Evolutionary conservation across 345 rosid genomes (phyloP).

Genomic region (Linum trigynum): DNA sequence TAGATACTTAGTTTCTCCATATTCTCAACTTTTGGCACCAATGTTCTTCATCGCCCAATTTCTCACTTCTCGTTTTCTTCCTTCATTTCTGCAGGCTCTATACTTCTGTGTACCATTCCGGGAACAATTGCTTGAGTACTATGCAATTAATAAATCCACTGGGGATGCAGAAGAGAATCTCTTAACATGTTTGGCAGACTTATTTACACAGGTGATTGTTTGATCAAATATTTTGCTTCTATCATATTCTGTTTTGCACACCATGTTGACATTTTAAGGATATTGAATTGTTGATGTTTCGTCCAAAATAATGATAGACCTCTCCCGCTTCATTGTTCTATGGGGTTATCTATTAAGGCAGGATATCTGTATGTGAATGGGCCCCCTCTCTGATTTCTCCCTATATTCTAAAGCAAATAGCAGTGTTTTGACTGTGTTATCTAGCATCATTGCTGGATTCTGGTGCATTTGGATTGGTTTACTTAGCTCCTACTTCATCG

Average conservation of each 20-base stretch:
- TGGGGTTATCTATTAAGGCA: too few relatives aligned
- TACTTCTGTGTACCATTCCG: constrained; percentile 98
- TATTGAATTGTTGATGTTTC: too few relatives aligned
- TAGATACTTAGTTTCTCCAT: not conserved
- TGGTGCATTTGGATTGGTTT: too few relatives aligned
- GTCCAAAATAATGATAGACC: too few relatives aligned
- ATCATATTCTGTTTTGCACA: not conserved
- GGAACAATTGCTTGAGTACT: constrained; percentile 91
- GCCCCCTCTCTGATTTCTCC: too few relatives aligned
- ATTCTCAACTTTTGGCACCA: not conserved
- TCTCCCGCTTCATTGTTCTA: too few relatives aligned
- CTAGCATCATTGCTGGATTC: too few relatives aligned
- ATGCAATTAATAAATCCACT: constrained; percentile 52
- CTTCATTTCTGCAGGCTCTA: constrained; percentile 63
- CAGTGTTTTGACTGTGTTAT: too few relatives aligned
- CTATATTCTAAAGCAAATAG: too few relatives aligned
- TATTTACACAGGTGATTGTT: constrained; percentile 70
- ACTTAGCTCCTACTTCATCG: too few relatives aligned
- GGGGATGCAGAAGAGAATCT: constrained; percentile 93
- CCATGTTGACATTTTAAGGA: not conserved
- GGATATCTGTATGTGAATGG: too few relatives aligned
- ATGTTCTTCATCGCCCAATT: not conserved
- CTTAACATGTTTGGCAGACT: constrained; percentile 90
- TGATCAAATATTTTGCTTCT: not conserved
- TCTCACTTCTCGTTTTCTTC: not conserved